Evolutionary conservation across 75 land plant genomes (phyloP).

Genomic region (Sequoia sempervirens): DNA sequence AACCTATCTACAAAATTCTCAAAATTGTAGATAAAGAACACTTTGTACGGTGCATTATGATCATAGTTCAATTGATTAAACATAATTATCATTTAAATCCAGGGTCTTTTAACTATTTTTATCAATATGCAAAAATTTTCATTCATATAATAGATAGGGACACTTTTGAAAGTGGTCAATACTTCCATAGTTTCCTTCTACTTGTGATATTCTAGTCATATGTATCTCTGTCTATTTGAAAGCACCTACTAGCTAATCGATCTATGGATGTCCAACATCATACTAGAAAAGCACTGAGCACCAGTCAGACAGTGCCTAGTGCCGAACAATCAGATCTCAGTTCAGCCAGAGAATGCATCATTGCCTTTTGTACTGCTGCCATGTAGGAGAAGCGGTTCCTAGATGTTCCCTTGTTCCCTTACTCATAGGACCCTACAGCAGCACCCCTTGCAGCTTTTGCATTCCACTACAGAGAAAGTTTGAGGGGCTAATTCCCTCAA

Average conservation of each 20-base stretch:
- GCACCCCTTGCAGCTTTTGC: neutral
- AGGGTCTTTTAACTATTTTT: neutral
- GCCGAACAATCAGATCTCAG: neutral
- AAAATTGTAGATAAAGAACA: neutral
- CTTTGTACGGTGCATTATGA: neutral
- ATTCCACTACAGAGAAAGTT: neutral
- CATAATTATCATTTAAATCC: neutral
- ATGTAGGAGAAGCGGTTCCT: neutral
- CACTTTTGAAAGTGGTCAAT: neutral
- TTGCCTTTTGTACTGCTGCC: neutral
- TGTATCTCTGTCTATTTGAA: neutral
- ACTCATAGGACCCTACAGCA: neutral
- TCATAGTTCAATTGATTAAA: neutral
- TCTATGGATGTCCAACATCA: neutral
- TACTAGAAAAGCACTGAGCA: neutral
- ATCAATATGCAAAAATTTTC: neutral
- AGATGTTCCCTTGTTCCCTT: neutral
- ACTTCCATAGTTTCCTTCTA: neutral
- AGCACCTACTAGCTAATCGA: neutral
- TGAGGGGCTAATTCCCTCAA: neutral
- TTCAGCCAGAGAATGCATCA: neutral
- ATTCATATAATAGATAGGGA: no score
- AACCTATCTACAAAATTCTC: neutral
- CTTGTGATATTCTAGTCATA: neutral
- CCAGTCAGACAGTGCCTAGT: neutral